Evolutionary conservation across 2,329 filamentous ascomycete genomes (phyloP), one percentile per base, ranked within the genome.

Genomic region (Pseudogymnoascus sp.): DNA sequence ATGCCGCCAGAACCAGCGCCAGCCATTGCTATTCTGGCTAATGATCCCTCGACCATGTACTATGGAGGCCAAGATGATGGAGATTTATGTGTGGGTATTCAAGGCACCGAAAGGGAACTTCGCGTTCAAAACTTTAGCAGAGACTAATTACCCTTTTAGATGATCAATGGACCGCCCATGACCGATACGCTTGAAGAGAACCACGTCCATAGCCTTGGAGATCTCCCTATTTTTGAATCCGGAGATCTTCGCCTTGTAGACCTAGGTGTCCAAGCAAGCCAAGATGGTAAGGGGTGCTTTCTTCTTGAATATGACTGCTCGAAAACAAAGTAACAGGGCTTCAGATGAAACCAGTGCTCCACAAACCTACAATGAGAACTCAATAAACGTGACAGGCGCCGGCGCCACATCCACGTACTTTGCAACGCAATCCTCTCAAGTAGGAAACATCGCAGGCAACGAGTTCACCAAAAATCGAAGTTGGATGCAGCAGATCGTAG

Each of bases 401-500:
- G 71, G 72, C 23, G 72, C 71, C 12, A 56, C 74, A 16, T 72
- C 71, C 11, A 69, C 69, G 2, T 69, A 69, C 4, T 73, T 73
- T 49, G 70, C 70, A 21, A 64, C 62, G 34, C 71, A 70, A 49
- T 65, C 70, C 16, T 66, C 64, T 28, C 40, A 69, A 23, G 63
- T 61, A 36, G 68, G 67, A 14, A 77, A 78, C 61, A 86, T 82
- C 75, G 86, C 82, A 6, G 74, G 87, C 68, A 87, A 84, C 67
- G 83, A 88, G 71, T 87, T 87, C 69, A 88, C 83, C 14, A 87
- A 87, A 73, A 78, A 85, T 64, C 77, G 83, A 65, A 87, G 95
- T 73, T 97, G 93, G 93, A 89, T 91, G 14, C 90, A 93, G 73
- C 88, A 90, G 68, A 88, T 96, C 11, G 84, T 97, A 23, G 90